Conservation (phyloP, 768 basidiomycete genomes). For the Phylloporus arenicola region DNA sequence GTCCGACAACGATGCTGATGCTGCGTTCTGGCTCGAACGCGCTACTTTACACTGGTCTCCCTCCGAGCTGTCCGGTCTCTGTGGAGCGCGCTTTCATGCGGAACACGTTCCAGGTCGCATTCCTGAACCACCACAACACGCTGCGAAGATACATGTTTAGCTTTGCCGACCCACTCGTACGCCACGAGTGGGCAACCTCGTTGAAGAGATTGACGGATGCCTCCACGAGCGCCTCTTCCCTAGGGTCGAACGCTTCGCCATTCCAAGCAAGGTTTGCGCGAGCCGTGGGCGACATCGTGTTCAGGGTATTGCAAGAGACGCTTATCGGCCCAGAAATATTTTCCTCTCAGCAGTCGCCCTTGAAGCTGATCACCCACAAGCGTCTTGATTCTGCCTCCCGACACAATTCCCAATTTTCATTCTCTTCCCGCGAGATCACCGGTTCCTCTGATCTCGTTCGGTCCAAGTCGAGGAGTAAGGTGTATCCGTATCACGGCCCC, state of each 20-base stretch:
- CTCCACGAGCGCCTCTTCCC: slow-evolving; percentile 24
- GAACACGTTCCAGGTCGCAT: slow-evolving; percentile 92
- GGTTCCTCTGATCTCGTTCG: slow-evolving; percentile 42
- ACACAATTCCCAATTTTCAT: slow-evolving; percentile 22
- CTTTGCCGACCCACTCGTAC: slow-evolving; percentile 71
- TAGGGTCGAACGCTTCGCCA: slow-evolving; percentile 30
- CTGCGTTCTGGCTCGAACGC: slow-evolving; percentile 81
- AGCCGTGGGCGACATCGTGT: slow-evolving; percentile 71
- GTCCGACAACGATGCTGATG: slow-evolving; percentile 78
- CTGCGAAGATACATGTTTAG: slow-evolving; percentile 95
- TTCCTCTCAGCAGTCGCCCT: slow-evolving; percentile 17
- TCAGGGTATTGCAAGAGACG: slow-evolving; percentile 81
- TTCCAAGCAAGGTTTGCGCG: slow-evolving; percentile 46
- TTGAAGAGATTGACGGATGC: slow-evolving; percentile 64
- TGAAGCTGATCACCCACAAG: slow-evolving; percentile 33
- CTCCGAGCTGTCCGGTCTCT: slow-evolving; percentile 68
- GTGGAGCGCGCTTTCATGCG: slow-evolving; percentile 95
- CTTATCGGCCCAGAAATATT: slow-evolving; percentile 46
- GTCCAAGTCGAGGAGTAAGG: slow-evolving; percentile 65
- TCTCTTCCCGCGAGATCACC: slow-evolving; percentile 20
- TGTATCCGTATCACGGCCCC: slow-evolving; percentile 58
- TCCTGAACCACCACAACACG: slow-evolving; percentile 56
- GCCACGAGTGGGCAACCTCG: slow-evolving; percentile 67
- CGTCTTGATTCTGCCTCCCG: slow-evolving; percentile 22
- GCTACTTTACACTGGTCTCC: slow-evolving; percentile 73